A percentile compares a stretch with the other conserved stretches of the same genome.
Conservation (phyloP, 768 basidiomycete genomes). For the Sarcomyxa edulis region DNA sequence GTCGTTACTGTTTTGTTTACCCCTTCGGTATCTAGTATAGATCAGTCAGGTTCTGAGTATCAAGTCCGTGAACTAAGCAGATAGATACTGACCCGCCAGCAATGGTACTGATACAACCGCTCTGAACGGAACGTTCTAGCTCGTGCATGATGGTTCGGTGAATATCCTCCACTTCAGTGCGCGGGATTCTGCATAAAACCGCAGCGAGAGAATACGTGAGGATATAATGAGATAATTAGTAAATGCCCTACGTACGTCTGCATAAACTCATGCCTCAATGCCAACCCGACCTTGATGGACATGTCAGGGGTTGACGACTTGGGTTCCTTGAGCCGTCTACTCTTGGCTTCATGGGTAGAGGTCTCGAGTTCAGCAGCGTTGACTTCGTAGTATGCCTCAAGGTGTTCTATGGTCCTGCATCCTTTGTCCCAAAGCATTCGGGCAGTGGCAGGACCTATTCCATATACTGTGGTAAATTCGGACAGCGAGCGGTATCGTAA, state of each 20-base stretch:
- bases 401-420: slow-evolving; percentile 61
- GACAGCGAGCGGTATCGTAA: slow-evolving; percentile 53
- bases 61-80: not conserved
- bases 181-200: slow-evolving; percentile 39
- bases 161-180: slow-evolving; percentile 77
- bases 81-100: slow-evolving; percentile 65
- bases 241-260: slow-evolving; percentile 1
- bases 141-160: slow-evolving; percentile 62
- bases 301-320: slow-evolving; percentile 17
- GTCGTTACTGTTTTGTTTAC: slow-evolving; percentile 78
- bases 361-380: slow-evolving; percentile 10
- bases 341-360: slow-evolving; percentile 5
- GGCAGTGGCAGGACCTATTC: slow-evolving; percentile 71
- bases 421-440: slow-evolving; percentile 59
- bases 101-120: slow-evolving; percentile 69
- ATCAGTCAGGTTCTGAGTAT: not conserved
- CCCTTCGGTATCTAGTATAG: slow-evolving; percentile 67
- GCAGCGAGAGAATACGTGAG: not conserved
- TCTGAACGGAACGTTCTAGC: slow-evolving; percentile 46
- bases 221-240: too few relatives aligned
- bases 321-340: slow-evolving; percentile 8
- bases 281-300: slow-evolving; percentile 54
- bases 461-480: slow-evolving; percentile 59
- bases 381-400: slow-evolving; percentile 62
- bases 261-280: slow-evolving; percentile 52